Base-by-base conservation (phyloP, 345 rosid species). In the Populus ilicifolia region DNA sequence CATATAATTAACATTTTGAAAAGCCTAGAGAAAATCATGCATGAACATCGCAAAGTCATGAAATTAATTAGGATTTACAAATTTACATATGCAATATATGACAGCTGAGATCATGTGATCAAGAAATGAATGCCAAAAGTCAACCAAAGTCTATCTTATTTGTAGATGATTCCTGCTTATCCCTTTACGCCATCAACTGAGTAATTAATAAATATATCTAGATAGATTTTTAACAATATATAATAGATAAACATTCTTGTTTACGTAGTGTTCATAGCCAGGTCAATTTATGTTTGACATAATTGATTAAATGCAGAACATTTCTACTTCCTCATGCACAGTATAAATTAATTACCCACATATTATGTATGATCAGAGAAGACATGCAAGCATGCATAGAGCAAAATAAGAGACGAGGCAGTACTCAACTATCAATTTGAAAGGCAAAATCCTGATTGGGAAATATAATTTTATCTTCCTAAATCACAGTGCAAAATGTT, bases 41-140 rank as follows among this genome's bases (percentile, higher is more conserved):
- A 74, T 56, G 14, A 36, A 73, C 76, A 78, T 82, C 81, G 79
- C 84, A 16, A 68, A 70, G 48, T 21, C 30, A 33, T 72, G 25
- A 41, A 39, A 33, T 39, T 20, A 7, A 73, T 25, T 23, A 41
- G 39, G 2, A 33, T 33, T 33, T 33, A 41, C 11, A 41, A 41
- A 33, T 43, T 10, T 73, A 36, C 27, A 72, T 5, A n/a, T n/a
- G 1, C 52, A 33, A 33, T 23, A 21, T 30, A 71, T 77, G 82
- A 75, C 82, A 75, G 80, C 82, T 69, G 84, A 79, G 69, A 69
- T 79, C 86, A 79, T 81, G 86, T 81, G 82, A 54, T 21, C 23
- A 79, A 77, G 43, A 67, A 56, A 25, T 67, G 7, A 44, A 62
- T 20, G 48, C 25, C 21, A 54, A 68, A 71, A 54, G 36, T 20